Evolutionary conservation across 1,284 basidiomycete genomes (phyloP), one percentile per base, ranked within the genome.

Genomic region (Cryptococcus depauperatus): DNA sequence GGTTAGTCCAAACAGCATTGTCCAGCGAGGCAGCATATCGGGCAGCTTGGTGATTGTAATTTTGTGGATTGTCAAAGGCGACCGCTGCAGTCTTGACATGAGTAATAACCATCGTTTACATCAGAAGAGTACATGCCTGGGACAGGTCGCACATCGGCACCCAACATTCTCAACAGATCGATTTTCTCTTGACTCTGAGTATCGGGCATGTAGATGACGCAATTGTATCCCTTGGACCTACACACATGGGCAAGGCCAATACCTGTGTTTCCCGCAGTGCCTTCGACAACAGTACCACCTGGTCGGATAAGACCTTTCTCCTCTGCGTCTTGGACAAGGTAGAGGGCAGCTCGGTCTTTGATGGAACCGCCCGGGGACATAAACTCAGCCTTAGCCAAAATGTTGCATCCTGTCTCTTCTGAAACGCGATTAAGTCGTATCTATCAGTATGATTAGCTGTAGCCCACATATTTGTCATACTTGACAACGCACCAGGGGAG

Each of bases 181-280:
- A 98, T 96, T 75, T 98, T 98, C 65, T 98, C 93, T 73, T 93
- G 90, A 66, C 83, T 87, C 78, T 95, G 91, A 2, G 84, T 89
- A 71, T 96, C 79, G 40, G 93, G 93, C 93, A 98, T 97, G 79
- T 90, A 98, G 65, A 98, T 98, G n/a, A 98, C 92, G 65, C 93
- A 97, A 68, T 83, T 85, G 76, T 98, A 98, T 3, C 95, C 92
- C 57, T 79, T 81, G 22, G 87, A 80, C 59, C 93, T 77, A 73
- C 93, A 97, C 44, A 97, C 68, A 64, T 92, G 91, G 4, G 92
- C 91, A 28, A 97, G 79, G 37, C 92, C 92, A 53, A 96, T 96
- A 42, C 92, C 93, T 5, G 93, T 98, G 74, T 98, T 98, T n/a
- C 93, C 93, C 26, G 93, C 93, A 1, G 93, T 98, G 2, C 93